Percentiles rank a stretch among this genome's conserved stretches.
Evolutionary conservation across 78 protist genomes (phyloP).

Genomic region (Chrysochromulina tobinii): DNA sequence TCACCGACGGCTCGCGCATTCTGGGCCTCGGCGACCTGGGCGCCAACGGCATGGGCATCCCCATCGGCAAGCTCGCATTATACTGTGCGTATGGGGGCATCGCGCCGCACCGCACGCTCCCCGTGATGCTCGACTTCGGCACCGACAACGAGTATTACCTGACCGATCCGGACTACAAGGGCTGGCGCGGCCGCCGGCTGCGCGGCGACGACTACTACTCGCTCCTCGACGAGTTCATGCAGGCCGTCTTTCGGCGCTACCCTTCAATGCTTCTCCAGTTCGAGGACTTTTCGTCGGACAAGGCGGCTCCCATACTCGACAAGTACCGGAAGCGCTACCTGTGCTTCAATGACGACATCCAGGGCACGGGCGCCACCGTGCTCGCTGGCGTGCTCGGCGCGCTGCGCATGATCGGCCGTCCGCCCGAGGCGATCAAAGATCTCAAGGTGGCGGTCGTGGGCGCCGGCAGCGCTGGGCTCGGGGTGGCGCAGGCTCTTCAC

Average conservation of each 20-base stretch:
- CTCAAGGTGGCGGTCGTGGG: constrained; percentile 83
- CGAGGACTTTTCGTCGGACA: constrained; percentile 88
- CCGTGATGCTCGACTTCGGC: constrained; percentile 94
- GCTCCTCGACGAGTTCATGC: constrained; percentile 71
- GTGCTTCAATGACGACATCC: constrained; percentile 97
- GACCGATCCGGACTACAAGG: constrained; percentile 88
- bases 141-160: constrained; percentile 81
- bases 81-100: constrained; percentile 62
- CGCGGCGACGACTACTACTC: constrained; percentile 73
- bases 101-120: constrained; percentile 79
- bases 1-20: constrained; percentile 96
- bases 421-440: constrained; percentile 45
- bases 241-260: constrained; percentile 30
- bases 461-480: constrained; percentile 91
- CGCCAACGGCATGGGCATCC: constrained; percentile 93
- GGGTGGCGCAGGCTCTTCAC: constrained; percentile 3
- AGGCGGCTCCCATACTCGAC: constrained; percentile 70
- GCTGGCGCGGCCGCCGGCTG: constrained; percentile 65
- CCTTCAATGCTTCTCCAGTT: constrained; percentile 85
- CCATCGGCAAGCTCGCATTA: constrained; percentile 91
- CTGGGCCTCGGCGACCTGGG: constrained; percentile 98
- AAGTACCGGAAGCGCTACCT: constrained; percentile 65
- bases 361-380: constrained; percentile 69
- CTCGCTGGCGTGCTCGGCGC: constrained; percentile 81
- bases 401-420: constrained; percentile 38